phyloP scores from a whole-genome alignment of 2,329 filamentous ascomycete species.

The Beauveria sp. region DNA sequence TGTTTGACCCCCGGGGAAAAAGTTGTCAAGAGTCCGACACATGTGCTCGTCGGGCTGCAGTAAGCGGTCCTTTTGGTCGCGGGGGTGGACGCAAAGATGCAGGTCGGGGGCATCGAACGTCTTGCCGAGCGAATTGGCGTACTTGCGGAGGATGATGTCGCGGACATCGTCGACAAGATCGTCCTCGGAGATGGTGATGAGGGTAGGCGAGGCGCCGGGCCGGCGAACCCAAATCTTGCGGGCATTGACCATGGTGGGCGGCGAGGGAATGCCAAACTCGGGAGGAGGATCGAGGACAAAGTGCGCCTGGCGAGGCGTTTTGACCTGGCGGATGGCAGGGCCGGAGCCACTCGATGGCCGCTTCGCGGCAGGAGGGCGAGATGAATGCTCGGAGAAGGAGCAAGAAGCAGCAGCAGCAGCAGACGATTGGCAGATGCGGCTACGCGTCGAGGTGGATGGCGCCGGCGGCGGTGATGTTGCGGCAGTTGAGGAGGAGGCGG shows the following conservation, averaged over 20 bases:
- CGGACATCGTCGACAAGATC: slow-evolving; percentile 92
- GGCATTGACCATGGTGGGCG: slow-evolving; percentile 43
- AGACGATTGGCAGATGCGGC: neutral
- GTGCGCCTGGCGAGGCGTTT: slow-evolving; percentile 11
- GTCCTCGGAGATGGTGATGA: slow-evolving; percentile 77
- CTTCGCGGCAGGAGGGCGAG: neutral
- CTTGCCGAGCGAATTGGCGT: slow-evolving; percentile 82
- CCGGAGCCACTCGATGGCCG: slow-evolving; percentile 20
- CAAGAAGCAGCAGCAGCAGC: neutral
- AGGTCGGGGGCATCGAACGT: slow-evolving; percentile 90
- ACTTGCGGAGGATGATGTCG: slow-evolving; percentile 87
- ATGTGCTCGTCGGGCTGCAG: slow-evolving; percentile 85
- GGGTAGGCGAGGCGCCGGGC: slow-evolving; percentile 74
- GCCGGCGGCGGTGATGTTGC: neutral
- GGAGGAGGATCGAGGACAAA: slow-evolving; percentile 15
- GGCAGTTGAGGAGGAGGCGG: slow-evolving; percentile 4
- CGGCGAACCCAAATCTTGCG: slow-evolving; percentile 95
- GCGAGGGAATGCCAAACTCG: slow-evolving; percentile 27
- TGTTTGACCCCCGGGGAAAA: slow-evolving; percentile 79
- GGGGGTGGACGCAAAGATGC: slow-evolving; percentile 66
- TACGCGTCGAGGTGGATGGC: neutral
- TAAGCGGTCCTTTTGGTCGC: slow-evolving; percentile 61
- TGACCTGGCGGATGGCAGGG: slow-evolving; percentile 16
- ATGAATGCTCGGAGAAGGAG: neutral
- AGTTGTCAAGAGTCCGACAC: slow-evolving; percentile 66